Base-by-base conservation (phyloP, 805 yeast genomes). In the Saturnispora serradocipensis region DNA sequence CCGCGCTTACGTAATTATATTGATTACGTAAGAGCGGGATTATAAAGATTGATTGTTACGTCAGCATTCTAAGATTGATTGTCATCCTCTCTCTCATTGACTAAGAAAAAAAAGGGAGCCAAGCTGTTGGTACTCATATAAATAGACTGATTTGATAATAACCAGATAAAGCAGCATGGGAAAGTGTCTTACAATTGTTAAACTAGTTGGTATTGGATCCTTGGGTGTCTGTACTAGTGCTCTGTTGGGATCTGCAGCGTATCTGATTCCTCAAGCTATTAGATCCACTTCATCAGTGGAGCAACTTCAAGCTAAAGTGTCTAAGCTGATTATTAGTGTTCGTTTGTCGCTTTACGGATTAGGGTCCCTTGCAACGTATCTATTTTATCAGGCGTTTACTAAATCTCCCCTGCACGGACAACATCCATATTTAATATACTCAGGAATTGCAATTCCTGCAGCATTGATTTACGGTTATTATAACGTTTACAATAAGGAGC, bases 371-470 rank as follows among this genome's bases (percentile, higher is more conserved):
- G 73, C 84, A 7, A 59, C 84, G 1, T 65, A 71, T 35, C 69
- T 80, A 47, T 80, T 85, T 57, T 67, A 72, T 32, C 57, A 74
- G 55, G 82, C 84, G n/a, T 85, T 74, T 61, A 68, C 68, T 47
- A 72, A 73, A 46, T 80, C 88, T 0, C 80, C 86, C 20, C 57
- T 65, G 5, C 62, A 69, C 36, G 81, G 75, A 51, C 78, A 78
- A 64, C 95, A 86, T 66, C 93, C 93, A 20, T 86, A 85, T 63
- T 73, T 86, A 61, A 61, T 86, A 13, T 86, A 86, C 63, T 72
- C 84, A 46, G 73, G 83, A n/a, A 47, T 77, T 7, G 77, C 80
- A n/a, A 73, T 74, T 32, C 78, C 81, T 9, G 43, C 71, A 36
- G 70, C 80, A 9, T 54, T 68, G n/a, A 61, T 60, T 3, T 60